Evolutionary conservation across 345 rosid genomes (phyloP), one percentile per base, ranked within the genome.

Genomic region (Eucalyptus guilfoylei): DNA sequence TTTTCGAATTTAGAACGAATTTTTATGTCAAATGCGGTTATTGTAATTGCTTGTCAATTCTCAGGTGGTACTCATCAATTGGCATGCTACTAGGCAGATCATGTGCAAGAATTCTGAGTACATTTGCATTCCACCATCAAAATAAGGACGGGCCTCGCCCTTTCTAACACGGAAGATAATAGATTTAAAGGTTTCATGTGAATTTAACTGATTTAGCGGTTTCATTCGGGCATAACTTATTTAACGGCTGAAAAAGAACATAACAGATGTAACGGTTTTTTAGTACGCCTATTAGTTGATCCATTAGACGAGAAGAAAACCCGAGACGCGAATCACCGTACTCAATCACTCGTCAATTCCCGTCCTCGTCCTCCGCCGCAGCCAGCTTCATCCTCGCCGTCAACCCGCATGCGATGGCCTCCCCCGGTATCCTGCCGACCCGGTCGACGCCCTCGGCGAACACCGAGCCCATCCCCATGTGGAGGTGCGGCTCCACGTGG

Each of bases 401-500:
- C 76, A 94, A 88, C 49, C 97, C 96, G n/a, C 96, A 95, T 44
- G 94, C 91, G 15, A 95, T 90, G 4, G 94, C 96, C 55, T 89
- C 88, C 54, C 49, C 72, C 10, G 98, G 99, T 5, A 97, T 90
- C 28, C 60, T 44, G 37, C 91, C 88, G n/a, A 96, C 88, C 54
- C 44, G 91, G 21, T 92, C 64, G 17, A 95, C 89, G 24, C 94
- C 98, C 86, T 95, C 95, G 2, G 96, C 97, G 52, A 97, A 94
- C 60, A 95, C 93, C 81, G 96, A 97, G 4, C 99, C 99, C 99
- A 97, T 97, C 7, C 99, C 99, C 97, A 97, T 92, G 72, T 96
- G 97, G 91, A 97, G 89, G 91, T 97, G 99, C 48, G 99, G 95
- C 91, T 97, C 98, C 30, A 96, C 94, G 34, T 97, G 99, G 54